These are phyloP conservation scores for Pichia paraexigua DNA, from an alignment of 805 yeast species.

Conservation along the genomic window DNA sequence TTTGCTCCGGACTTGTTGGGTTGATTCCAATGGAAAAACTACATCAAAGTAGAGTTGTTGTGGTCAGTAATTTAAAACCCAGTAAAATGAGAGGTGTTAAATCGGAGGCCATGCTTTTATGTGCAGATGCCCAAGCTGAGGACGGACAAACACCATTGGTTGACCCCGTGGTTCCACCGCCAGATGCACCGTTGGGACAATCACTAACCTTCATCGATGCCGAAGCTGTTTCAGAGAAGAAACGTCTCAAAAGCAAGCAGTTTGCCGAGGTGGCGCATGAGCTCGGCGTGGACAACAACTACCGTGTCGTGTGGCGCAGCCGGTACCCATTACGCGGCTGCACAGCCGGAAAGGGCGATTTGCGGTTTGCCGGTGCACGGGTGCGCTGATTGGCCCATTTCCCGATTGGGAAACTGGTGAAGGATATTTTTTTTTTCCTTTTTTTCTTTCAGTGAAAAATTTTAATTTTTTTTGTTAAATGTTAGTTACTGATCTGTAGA, in stretches of 20 bases:
- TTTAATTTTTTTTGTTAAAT: neutral
- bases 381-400: neutral
- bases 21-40: slow-evolving; percentile 34
- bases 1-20: slow-evolving; percentile 54
- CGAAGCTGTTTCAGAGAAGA: slow-evolving; percentile 4
- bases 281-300: neutral
- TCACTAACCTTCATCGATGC: slow-evolving; percentile 30
- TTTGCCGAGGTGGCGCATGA: neutral
- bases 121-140: slow-evolving; percentile 32
- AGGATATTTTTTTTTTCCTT: neutral
- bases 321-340: neutral
- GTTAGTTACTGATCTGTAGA: neutral
- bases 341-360: neutral
- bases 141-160: slow-evolving; percentile 22
- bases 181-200: slow-evolving; percentile 31
- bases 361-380: slow-evolving; percentile 4
- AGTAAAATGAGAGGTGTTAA: slow-evolving; percentile 54
- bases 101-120: slow-evolving; percentile 61
- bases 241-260: slow-evolving; percentile 2
- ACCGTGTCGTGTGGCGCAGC: slow-evolving; percentile 1
- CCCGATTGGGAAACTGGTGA: neutral
- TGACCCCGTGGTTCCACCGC: slow-evolving; percentile 43
- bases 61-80: slow-evolving; percentile 51
- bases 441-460: neutral
- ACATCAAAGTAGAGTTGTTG: slow-evolving; percentile 36